A percentile compares a stretch with the other conserved stretches of the same genome.
Conservation (phyloP, 495 filamentous ascomycete genomes). For the Penicillium ucsense region DNA sequence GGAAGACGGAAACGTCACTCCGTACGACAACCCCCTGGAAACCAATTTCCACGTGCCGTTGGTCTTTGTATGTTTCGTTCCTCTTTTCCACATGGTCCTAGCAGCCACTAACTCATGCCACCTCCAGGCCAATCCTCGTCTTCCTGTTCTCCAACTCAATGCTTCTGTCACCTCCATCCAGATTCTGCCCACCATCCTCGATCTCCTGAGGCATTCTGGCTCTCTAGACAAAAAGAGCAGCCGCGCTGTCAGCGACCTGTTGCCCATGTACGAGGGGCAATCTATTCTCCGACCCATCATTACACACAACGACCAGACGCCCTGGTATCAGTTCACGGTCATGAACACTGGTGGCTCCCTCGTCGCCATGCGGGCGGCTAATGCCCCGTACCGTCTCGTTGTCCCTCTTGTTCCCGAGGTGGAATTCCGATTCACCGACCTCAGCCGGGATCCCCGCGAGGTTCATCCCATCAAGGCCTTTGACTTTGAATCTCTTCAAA, state of each 20-base stretch:
- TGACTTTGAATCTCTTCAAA: conserved; percentile 18
- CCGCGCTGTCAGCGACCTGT: conserved; percentile 23
- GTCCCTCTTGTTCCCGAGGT: conserved; percentile 30
- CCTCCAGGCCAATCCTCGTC: conserved; percentile 27
- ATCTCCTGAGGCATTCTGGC: conserved; percentile 35
- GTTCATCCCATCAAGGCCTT: conserved; percentile 21
- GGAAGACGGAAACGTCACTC: conserved; percentile 33
- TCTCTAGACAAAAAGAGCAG: conserved; percentile 25
- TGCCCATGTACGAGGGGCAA: conserved; percentile 38
- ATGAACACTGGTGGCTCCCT: conserved; percentile 37
- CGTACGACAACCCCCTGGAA: conserved; percentile 42
- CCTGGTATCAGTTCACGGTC: conserved; percentile 36
- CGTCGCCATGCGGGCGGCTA: conserved; percentile 30
- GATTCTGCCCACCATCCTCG: conserved; percentile 42
- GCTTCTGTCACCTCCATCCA: conserved; percentile 35
- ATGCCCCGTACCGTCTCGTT: conserved; percentile 28
- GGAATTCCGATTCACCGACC: conserved; percentile 29
- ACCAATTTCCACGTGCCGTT: conserved; percentile 42
- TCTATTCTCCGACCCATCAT: conserved; percentile 35
- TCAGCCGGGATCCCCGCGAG: conserved; percentile 27
- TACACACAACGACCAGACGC: conserved; percentile 21
- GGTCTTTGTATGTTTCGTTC: conserved; percentile 21
- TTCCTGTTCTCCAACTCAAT: conserved; percentile 33
- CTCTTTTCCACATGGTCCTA: not conserved
- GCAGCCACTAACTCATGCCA: not conserved